Evolutionary conservation across 352 stramenopile species (phyloP), one percentile per base, ranked within the genome.

Genomic region (Globisporangium emineosum): DNA sequence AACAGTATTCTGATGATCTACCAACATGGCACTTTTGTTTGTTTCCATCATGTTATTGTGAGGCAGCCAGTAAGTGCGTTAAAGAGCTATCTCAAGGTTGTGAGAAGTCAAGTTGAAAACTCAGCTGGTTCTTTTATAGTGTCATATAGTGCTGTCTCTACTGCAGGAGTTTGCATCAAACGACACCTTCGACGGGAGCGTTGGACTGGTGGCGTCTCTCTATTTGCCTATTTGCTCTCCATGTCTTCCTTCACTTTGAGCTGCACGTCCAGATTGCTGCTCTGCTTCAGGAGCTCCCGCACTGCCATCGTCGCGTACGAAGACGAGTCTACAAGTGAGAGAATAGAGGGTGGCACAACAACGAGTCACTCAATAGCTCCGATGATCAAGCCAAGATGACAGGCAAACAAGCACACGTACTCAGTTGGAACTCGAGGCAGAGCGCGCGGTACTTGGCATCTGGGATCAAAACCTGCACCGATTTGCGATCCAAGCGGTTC

Each of bases 271-370:
- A 83, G 69, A 59, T 77, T 97, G 78, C 72, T 98, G 73, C 71
- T 97, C 69, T 89, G 86, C 73, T 98, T 98, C 65, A 98, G 96
- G n/a, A 99, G 70, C 69, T 99, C 97, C 58, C 97, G 85, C 52
- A 99, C 77, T 5, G 91, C 94, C 70, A 98, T 97, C 12, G 93
- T 99, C 21, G 97, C 97, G 79, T 99, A 99, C 33, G 93, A 89
- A 6, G 92, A 98, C 27, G 93, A 71, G 59, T 80, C 81, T 85
- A 53, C 7, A 21, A 21, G 13, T 23, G 40, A 5, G 17, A 37
- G 0, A 30, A 25, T 42, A 13, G n/a, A 4, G 3, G 40, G 47
- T 6, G 45, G 42, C n/a, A 29, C 17, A 51, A 15, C 12, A 3
- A 43, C 35, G 29, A 15, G 15, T 60, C 9, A 15, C 4, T 42